These are phyloP conservation scores for Nyssa sinensis DNA, from an alignment of 148 eudicot genomes.

Conservation along the genomic window DNA sequence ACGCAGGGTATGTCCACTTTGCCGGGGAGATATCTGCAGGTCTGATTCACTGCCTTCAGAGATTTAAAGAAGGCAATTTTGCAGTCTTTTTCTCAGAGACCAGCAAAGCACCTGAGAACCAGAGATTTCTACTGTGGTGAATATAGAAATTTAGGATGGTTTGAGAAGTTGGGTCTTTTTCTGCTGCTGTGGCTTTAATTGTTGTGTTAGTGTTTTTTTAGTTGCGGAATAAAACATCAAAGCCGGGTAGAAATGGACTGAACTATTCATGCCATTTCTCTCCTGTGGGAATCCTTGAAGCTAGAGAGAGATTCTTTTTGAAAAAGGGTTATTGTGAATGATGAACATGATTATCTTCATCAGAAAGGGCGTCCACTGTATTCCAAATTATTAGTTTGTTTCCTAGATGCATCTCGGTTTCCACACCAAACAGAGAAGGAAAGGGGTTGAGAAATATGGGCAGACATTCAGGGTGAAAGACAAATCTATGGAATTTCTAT, in stretches of 20 bases:
- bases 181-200: conserved; percentile 9
- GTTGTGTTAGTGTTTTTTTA: conserved; percentile 9
- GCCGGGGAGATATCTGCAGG: conserved; percentile 76
- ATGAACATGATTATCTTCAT: too few relatives aligned
- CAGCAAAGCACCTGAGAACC: neutral
- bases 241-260: conserved; percentile 17
- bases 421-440: too few relatives aligned
- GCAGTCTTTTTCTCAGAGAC: neutral
- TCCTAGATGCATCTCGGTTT: too few relatives aligned
- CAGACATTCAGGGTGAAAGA: too few relatives aligned
- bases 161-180: conserved; percentile 7
- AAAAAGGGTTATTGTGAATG: too few relatives aligned
- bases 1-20: conserved; percentile 80
- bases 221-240: neutral
- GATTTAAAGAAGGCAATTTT: conserved; percentile 22
- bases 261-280: conserved; percentile 15
- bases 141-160: neutral
- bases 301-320: neutral
- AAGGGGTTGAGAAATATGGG: too few relatives aligned
- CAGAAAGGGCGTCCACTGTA: too few relatives aligned
- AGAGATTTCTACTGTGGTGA: neutral
- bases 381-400: too few relatives aligned
- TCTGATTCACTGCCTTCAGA: conserved; percentile 31
- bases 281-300: conserved; percentile 5
- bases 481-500: too few relatives aligned